These are phyloP conservation scores for Claviceps quebecensis DNA, from an alignment of 2,329 filamentous ascomycete genomes.

Conservation along the genomic window DNA sequence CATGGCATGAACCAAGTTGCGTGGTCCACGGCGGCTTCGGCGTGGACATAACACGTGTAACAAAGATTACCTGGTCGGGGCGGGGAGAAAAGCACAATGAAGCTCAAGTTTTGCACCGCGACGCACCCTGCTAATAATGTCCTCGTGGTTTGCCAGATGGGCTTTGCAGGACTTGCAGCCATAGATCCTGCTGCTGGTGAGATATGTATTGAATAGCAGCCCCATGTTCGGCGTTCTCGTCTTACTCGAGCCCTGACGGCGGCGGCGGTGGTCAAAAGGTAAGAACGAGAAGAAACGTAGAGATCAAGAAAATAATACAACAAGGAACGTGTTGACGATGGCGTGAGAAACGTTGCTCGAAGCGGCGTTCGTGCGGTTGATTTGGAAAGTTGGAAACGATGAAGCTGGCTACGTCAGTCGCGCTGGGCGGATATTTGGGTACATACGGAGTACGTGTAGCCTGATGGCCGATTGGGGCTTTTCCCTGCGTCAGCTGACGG, in stretches of 20 bases:
- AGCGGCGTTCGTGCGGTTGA: not conserved
- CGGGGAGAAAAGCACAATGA: not conserved
- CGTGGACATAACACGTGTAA: not conserved
- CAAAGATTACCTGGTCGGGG: not conserved
- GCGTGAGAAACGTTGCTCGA: not conserved
- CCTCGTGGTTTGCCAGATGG: conserved; percentile 86
- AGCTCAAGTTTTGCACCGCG: not conserved
- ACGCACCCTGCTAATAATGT: conserved; percentile 83
- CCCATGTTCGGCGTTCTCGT: conserved; percentile 44
- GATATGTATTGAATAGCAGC: conserved; percentile 81
- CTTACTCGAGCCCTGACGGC: not conserved
- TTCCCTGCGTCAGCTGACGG: not conserved
- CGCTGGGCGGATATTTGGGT: not conserved
- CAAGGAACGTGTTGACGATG: not conserved
- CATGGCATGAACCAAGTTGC: too few relatives aligned
- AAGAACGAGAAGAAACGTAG: not conserved
- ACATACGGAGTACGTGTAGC: not conserved
- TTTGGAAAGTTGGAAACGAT: too few relatives aligned
- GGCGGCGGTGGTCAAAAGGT: not conserved
- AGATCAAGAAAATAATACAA: not conserved
- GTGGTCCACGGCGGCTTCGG: too few relatives aligned
- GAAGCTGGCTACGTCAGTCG: conserved; percentile 1
- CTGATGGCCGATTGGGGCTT: not conserved
- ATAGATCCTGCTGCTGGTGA: conserved; percentile 76
- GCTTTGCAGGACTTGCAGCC: conserved; percentile 93